Evolutionary conservation across 2,329 filamentous ascomycete genomes (phyloP).

Genomic region (Tolypocladium tundrense): DNA sequence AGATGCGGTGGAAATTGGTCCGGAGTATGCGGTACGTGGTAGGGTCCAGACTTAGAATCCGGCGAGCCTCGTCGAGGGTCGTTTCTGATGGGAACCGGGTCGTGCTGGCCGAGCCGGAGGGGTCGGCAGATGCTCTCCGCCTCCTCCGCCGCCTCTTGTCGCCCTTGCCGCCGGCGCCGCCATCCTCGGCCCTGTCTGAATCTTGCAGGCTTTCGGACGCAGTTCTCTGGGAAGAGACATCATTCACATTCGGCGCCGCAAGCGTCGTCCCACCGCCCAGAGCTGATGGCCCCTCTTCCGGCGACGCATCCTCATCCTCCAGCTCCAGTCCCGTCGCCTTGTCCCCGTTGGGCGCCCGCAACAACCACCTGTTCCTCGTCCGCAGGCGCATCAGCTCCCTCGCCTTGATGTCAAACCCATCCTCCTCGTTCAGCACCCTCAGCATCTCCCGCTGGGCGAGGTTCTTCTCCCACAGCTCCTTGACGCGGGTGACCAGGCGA

Average conservation of each 20-base stretch:
- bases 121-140: slow-evolving; percentile 57
- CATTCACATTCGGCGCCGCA: not conserved
- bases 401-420: slow-evolving; percentile 61
- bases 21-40: slow-evolving; percentile 54
- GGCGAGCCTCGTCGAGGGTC: slow-evolving; percentile 68
- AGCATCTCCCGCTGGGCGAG: slow-evolving; percentile 65
- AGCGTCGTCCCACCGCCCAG: not conserved
- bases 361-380: slow-evolving; percentile 55
- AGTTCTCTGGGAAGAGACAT: not conserved
- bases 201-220: not conserved
- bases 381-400: slow-evolving; percentile 62
- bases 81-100: slow-evolving; percentile 75
- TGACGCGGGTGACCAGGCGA: slow-evolving; percentile 56
- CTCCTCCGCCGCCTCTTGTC: slow-evolving; percentile 50
- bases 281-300: slow-evolving; percentile 5
- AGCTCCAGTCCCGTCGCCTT: slow-evolving; percentile 23
- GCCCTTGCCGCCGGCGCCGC: not conserved
- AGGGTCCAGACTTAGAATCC: slow-evolving; percentile 54
- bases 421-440: slow-evolving; percentile 54
- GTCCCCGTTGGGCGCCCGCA: slow-evolving; percentile 52
- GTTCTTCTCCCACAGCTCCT: slow-evolving; percentile 70
- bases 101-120: slow-evolving; percentile 57
- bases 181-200: not conserved
- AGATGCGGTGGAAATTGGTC: slow-evolving; percentile 59
- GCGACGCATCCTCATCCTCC: slow-evolving; percentile 6